Evolutionary conservation across 345 rosid species (phyloP).

Genomic region (Bretschneidera sinensis): DNA sequence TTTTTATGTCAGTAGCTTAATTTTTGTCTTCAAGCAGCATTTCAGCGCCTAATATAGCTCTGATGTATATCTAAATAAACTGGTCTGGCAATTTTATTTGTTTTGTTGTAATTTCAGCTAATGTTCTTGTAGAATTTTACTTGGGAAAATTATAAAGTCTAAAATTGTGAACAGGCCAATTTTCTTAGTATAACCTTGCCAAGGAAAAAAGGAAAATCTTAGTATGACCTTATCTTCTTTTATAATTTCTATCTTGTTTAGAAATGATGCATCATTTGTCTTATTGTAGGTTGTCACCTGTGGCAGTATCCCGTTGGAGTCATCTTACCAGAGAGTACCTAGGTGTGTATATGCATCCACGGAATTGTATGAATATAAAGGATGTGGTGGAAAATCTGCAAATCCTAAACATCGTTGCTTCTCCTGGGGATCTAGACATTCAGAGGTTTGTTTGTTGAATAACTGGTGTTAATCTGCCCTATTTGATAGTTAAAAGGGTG

Average conservation of each 20-base stretch:
- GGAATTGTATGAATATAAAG: slow-evolving; percentile 71
- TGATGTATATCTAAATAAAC: no score
- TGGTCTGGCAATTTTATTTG: no score
- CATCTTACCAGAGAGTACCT: slow-evolving; percentile 73
- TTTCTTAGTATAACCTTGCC: no score
- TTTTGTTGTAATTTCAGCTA: no score
- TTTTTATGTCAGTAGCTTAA: no score
- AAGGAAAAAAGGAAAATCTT: no score
- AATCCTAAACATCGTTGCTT: slow-evolving; percentile 69
- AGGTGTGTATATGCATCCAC: slow-evolving; percentile 85
- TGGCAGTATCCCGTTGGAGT: slow-evolving; percentile 84
- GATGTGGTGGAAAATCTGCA: slow-evolving; percentile 71
- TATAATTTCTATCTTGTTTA: not conserved
- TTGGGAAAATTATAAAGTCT: no score
- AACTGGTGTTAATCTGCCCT: not conserved
- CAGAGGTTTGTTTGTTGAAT: slow-evolving; percentile 52
- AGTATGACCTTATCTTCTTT: not conserved
- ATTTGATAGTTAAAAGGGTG: no score
- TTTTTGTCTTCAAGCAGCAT: no score
- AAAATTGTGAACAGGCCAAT: no score
- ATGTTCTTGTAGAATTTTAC: no score
- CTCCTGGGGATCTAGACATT: slow-evolving; percentile 85
- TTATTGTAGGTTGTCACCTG: slow-evolving; percentile 82
- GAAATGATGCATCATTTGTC: not conserved
- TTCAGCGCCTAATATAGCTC: no score